Evolutionary conservation across 306 rosid genomes (phyloP), one percentile per base, ranked within the genome.

Genomic region (Cicer bijugum): DNA sequence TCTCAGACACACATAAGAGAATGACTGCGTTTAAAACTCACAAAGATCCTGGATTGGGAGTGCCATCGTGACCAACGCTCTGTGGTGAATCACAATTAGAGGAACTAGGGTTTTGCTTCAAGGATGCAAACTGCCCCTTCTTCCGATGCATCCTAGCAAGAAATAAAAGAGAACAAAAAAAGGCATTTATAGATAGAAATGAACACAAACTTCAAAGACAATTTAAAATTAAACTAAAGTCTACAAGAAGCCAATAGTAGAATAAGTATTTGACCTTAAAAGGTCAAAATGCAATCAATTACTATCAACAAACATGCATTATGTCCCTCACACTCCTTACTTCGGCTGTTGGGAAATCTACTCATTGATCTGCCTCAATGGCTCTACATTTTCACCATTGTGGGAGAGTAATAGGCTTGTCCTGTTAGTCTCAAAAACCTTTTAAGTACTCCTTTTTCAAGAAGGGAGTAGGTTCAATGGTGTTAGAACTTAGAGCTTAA

Each of bases 91-190:
- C 91, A 88, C 87, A 89, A 71, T 69, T 81, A 66, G 97, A 89
- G 80, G 87, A 74, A 63, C 89, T 85, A 45, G 97, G 84, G 82
- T 75, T 76, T 79, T 85, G 90, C 82, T 90, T 90, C 72, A 85
- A 52, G 9, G 98, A 90, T 70, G 97, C 96, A 84, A 91, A 91
- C 60, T 91, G 96, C 42, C 97, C 97, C 81, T 89, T 91, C 77
- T 89, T 89, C 52, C 97, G 85, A 75, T 89, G 97, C 98, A 93
- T 93, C 91, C 98, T 93, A 74, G 66, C 47, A 86, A 80, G 74
- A 60, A 69, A 76, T n/a, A 47, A 61, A 66, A 46, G 58, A 65
- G 16, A 69, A 46, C 12, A 74, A 76, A 67, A 69, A 67, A 17
- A 71, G 8, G 9, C 19, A 12, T 40, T 50, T 23, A 55, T 63